A percentile compares a stretch with the other conserved stretches of the same genome.
Conservation (phyloP, 306 rosid species). For the Delonix regia region DNA sequence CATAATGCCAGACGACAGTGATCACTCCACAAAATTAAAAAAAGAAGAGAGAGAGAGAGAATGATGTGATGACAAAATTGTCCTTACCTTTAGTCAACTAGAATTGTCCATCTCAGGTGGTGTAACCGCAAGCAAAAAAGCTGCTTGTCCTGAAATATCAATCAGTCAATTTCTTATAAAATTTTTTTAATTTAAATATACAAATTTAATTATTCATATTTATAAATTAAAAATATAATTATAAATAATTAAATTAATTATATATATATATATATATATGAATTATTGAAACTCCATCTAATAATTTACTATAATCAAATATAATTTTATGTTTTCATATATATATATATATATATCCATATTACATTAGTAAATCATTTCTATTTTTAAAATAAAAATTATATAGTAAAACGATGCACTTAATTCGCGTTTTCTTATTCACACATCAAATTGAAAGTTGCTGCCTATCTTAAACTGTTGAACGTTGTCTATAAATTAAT, state of each 20-base stretch:
- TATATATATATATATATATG: too few species aligned
- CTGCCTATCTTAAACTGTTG: background rate
- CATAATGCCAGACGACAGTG: background rate
- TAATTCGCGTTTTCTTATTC: background rate
- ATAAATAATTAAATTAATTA: too few species aligned
- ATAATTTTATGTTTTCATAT: too few species aligned
- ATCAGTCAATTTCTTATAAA: background rate
- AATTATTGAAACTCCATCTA: too few species aligned
- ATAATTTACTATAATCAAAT: too few species aligned
- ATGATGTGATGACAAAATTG: background rate
- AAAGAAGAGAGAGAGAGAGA: background rate
- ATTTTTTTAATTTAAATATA: too few species aligned
- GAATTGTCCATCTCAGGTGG: background rate
- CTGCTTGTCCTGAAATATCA: background rate
- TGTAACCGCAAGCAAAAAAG: background rate
- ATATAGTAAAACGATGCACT: background rate
- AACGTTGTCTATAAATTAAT: background rate
- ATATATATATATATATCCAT: too few species aligned
- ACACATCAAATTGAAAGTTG: too few species aligned
- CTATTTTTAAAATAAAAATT: too few species aligned
- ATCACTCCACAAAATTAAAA: background rate
- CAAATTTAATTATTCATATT: too few species aligned
- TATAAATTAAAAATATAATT: too few species aligned
- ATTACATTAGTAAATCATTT: too few species aligned
- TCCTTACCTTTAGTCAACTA: constrained; percentile 18